A percentile compares a stretch with the other conserved stretches of the same genome.
These are phyloP conservation scores for Seiridium unicorne DNA, from an alignment of 2,329 filamentous ascomycete species.

Conservation along the genomic window DNA sequence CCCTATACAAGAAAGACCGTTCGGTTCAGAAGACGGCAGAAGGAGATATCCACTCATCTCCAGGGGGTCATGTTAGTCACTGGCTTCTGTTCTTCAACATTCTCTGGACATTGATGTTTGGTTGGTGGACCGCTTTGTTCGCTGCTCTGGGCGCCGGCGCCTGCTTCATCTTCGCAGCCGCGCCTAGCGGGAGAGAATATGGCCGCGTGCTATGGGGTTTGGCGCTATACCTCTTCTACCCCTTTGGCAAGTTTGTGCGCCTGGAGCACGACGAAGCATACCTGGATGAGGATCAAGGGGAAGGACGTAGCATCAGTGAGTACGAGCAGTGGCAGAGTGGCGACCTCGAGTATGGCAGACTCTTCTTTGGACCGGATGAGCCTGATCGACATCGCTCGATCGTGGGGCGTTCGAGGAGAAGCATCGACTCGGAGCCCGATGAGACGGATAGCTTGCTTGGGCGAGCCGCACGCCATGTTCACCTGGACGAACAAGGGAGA, in stretches of 20 bases:
- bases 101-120: slow-evolving; percentile 86
- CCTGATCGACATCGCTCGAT: slow-evolving; percentile 65
- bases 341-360: slow-evolving; percentile 88
- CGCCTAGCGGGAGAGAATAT: slow-evolving; percentile 80
- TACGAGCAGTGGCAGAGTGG: slow-evolving; percentile 99
- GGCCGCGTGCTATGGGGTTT: slow-evolving; percentile 82
- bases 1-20: slow-evolving; percentile 93
- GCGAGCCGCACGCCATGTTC: slow-evolving; percentile 51
- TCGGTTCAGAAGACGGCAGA: slow-evolving; percentile 96
- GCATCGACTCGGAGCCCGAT: slow-evolving; percentile 78
- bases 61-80: slow-evolving; percentile 79
- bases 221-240: slow-evolving; percentile 85
- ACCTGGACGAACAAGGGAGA: slow-evolving; percentile 31
- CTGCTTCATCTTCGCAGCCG: slow-evolving; percentile 78
- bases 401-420: slow-evolving; percentile 81
- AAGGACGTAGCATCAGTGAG: slow-evolving; percentile 95
- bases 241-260: slow-evolving; percentile 94
- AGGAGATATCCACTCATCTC: slow-evolving; percentile 93
- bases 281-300: slow-evolving; percentile 88
- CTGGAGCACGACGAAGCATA: slow-evolving; percentile 94
- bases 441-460: slow-evolving; percentile 91
- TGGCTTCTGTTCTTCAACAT: slow-evolving; percentile 89
- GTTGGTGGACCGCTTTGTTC: slow-evolving; percentile 89
- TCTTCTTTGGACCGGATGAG: slow-evolving; percentile 85
- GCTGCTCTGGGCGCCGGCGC: slow-evolving; percentile 71